Evolutionary conservation across 2,329 filamentous ascomycete species (phyloP).

Genomic region (Anthostomella pinea): DNA sequence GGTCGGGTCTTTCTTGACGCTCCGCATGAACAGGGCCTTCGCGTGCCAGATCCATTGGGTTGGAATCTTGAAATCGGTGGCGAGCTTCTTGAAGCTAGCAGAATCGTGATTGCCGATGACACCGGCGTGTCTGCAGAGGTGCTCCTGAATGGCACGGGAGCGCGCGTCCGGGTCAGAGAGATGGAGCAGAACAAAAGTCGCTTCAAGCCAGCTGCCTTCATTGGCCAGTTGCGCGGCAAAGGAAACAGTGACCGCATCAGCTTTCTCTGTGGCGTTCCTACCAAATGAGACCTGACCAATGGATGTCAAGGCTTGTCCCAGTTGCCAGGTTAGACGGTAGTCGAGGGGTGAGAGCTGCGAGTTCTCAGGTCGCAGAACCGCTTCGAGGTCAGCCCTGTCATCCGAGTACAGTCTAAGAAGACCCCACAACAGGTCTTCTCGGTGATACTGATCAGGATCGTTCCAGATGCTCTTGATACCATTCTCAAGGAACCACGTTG

Average conservation of each 20-base stretch:
- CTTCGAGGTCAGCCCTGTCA: conserved; percentile 57
- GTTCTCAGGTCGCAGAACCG: conserved; percentile 72
- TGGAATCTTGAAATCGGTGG: conserved; percentile 67
- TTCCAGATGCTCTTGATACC: conserved; percentile 58
- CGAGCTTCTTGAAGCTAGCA: conserved; percentile 56
- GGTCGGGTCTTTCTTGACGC: conserved; percentile 64
- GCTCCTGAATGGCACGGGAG: conserved; percentile 65
- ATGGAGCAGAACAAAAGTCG: conserved; percentile 75
- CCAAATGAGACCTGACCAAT: conserved; percentile 52
- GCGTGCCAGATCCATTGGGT: conserved; percentile 81
- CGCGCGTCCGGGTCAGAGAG: conserved; percentile 63
- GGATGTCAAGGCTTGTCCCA: conserved; percentile 64
- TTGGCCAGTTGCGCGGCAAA: conserved; percentile 64
- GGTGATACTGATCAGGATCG: conserved; percentile 53
- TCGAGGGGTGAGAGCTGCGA: conserved; percentile 73
- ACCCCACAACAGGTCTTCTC: conserved; percentile 83
- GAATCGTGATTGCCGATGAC: conserved; percentile 60
- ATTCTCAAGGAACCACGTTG: conserved; percentile 67
- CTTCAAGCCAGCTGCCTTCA: conserved; percentile 64
- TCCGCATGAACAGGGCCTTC: conserved; percentile 78
- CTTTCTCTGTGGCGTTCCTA: conserved; percentile 54
- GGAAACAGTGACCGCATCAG: conserved; percentile 63
- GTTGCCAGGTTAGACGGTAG: conserved; percentile 78
- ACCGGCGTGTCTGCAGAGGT: conserved; percentile 69
- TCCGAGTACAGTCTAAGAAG: conserved; percentile 77